phyloP scores from a whole-genome alignment of 805 yeast genomes.

The Suhomyces tanzawaensis region DNA sequence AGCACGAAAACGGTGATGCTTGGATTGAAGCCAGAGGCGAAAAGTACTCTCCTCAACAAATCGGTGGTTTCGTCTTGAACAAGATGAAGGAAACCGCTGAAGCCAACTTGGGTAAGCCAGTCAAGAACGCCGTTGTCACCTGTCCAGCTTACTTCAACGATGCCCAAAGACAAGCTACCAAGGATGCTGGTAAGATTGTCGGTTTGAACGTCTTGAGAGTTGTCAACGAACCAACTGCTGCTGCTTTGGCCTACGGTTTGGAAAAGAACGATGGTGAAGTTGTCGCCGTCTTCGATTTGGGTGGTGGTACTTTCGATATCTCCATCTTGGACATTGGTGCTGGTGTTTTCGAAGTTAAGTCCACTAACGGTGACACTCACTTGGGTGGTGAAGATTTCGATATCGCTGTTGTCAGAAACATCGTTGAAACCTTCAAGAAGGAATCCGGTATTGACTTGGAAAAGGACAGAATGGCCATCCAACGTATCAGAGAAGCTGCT shows the following conservation, averaged over 20 bases:
- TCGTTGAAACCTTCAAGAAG: constrained; percentile 74
- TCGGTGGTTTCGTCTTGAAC: constrained; percentile 89
- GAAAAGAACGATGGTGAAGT: constrained; percentile 77
- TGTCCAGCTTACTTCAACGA: constrained; percentile 91
- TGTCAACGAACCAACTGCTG: constrained; percentile 89
- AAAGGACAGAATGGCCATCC: constrained; percentile 73
- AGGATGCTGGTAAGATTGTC: constrained; percentile 97
- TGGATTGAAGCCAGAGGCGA: constrained; percentile 92
- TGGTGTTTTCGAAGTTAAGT: constrained; percentile 97
- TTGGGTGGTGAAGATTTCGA: constrained; percentile 93
- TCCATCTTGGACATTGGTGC: constrained; percentile 94
- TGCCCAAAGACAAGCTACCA: constrained; percentile 91
- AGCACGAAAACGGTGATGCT: constrained; percentile 92
- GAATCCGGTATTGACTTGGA: constrained; percentile 66
- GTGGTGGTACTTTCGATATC: constrained; percentile 99
- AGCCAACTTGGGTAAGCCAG: constrained; percentile 82
- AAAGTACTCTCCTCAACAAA: constrained; percentile 90
- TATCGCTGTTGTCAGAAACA: constrained; percentile 80
- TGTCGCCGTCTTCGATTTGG: constrained; percentile 95
- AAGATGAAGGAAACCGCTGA: constrained; percentile 99
- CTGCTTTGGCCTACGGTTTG: constrained; percentile 93
- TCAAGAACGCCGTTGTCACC: constrained; percentile 85
- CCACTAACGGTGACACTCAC: constrained; percentile 95
- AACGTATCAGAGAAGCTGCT: constrained; percentile 83
- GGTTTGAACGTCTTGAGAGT: constrained; percentile 89